A percentile compares a stretch with the other conserved stretches of the same genome.
phyloP scores from a whole-genome alignment of 2,329 filamentous ascomycete genomes.

The Stagonosporopsis tanaceti region DNA sequence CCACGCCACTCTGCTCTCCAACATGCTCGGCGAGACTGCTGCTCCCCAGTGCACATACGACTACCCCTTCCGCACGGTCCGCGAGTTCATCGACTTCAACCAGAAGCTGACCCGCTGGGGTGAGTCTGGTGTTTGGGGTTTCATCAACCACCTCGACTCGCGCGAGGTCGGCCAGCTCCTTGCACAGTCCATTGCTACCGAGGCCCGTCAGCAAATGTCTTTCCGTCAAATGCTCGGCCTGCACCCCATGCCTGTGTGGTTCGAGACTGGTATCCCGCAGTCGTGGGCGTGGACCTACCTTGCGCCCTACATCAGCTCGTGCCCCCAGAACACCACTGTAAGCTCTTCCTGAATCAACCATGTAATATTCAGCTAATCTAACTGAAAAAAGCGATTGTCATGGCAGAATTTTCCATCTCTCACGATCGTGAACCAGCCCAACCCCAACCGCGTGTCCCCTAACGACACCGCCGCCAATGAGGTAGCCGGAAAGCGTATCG shows the following conservation, averaged over 20 bases:
- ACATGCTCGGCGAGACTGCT: slow-evolving; percentile 76
- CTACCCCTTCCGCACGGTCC: slow-evolving; percentile 78
- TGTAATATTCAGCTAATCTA: not conserved
- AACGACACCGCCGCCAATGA: slow-evolving; percentile 69
- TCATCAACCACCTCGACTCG: slow-evolving; percentile 78
- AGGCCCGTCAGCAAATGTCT: slow-evolving; percentile 83
- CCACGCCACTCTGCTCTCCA: slow-evolving; percentile 77
- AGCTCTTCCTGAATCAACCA: not conserved
- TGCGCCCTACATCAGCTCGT: slow-evolving; percentile 81
- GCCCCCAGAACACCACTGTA: slow-evolving; percentile 72
- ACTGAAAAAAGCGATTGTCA: slow-evolving; percentile 62
- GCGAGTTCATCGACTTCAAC: slow-evolving; percentile 82
- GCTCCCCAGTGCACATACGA: slow-evolving; percentile 81
- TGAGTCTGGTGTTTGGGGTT: slow-evolving; percentile 82
- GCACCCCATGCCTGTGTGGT: slow-evolving; percentile 85
- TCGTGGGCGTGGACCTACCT: slow-evolving; percentile 85
- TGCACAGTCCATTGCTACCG: slow-evolving; percentile 77
- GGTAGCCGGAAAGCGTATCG: slow-evolving; percentile 66
- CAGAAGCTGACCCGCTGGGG: slow-evolving; percentile 86
- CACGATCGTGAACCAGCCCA: slow-evolving; percentile 77
- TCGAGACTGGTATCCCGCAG: slow-evolving; percentile 80
- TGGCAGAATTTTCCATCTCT: slow-evolving; percentile 87
- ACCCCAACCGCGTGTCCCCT: slow-evolving; percentile 72
- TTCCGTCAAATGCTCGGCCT: slow-evolving; percentile 84
- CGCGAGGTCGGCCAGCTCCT: slow-evolving; percentile 77